These are phyloP conservation scores for Apiospora sp. DNA, from an alignment of 2,329 filamentous ascomycete genomes.

Conservation along the genomic window DNA sequence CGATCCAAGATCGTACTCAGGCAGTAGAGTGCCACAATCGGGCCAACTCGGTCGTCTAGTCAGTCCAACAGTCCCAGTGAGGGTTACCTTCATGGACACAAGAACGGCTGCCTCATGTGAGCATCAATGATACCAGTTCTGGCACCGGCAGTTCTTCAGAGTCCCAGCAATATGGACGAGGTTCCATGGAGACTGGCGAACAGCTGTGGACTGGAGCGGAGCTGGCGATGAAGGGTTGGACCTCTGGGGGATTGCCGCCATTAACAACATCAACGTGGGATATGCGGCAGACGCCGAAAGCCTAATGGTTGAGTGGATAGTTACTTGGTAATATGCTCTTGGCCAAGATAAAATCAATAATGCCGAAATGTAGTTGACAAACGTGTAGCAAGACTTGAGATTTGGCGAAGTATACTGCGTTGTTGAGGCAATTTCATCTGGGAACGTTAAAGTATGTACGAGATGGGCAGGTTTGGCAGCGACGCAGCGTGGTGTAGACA, in stretches of 20 bases:
- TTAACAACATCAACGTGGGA: slow-evolving; percentile 17
- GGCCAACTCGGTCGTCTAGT: slow-evolving; percentile 12
- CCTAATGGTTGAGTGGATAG: background rate
- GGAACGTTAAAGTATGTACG: background rate
- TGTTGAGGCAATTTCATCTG: background rate
- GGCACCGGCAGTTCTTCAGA: background rate
- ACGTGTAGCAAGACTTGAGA: too few species aligned
- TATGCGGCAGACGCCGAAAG: background rate
- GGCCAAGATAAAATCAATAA: background rate
- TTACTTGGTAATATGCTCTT: background rate
- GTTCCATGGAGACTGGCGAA: slow-evolving; percentile 12
- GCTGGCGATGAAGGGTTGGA: slow-evolving; percentile 15
- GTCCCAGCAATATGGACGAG: slow-evolving; percentile 12
- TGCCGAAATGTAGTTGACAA: background rate
- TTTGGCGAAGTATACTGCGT: background rate
- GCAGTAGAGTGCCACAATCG: slow-evolving; percentile 15
- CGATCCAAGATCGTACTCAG: slow-evolving; percentile 14
- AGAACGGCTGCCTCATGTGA: slow-evolving; percentile 1
- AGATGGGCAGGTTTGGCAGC: background rate
- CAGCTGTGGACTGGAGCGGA: slow-evolving; percentile 12
- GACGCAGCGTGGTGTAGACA: background rate
- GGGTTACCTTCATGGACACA: slow-evolving; percentile 17
- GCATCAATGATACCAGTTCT: slow-evolving; percentile 17
- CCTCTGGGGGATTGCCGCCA: background rate
- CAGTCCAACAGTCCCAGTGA: slow-evolving; percentile 15